These are phyloP conservation scores for Pneumocystis murina DNA, from an alignment of 1,139 yeast genomes.

Conservation along the genomic window DNA sequence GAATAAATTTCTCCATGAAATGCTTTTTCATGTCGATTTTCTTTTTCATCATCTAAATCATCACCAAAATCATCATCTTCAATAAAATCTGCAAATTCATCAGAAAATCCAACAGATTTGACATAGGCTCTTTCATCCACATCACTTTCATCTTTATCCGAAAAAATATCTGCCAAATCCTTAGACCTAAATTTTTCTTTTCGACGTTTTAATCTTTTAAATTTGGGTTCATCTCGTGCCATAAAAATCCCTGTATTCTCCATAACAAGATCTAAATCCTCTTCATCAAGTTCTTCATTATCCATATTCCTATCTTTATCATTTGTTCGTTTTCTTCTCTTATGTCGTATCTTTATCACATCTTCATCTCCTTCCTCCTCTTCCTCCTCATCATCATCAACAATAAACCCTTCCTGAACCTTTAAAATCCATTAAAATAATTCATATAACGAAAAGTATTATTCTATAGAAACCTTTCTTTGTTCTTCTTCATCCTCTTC, in stretches of 20 bases:
- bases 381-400: constrained; percentile 57
- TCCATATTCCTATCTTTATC: constrained; percentile 19
- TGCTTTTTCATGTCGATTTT: constrained; percentile 23
- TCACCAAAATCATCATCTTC: constrained; percentile 94
- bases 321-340: constrained; percentile 16
- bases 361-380: constrained; percentile 53
- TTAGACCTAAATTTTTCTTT: constrained; percentile 22
- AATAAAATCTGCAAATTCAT: constrained; percentile 90
- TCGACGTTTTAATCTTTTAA: constrained; percentile 67
- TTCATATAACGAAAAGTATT: not conserved
- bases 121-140: constrained; percentile 27
- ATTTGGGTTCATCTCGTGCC: constrained; percentile 30
- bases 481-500: constrained; percentile 34
- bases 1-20: constrained; percentile 31
- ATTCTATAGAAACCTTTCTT: constrained; percentile 22
- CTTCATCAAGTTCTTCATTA: constrained; percentile 75
- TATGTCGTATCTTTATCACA: constrained; percentile 30
- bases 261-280: constrained; percentile 78
- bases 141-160: constrained; percentile 52
- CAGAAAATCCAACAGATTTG: constrained; percentile 28
- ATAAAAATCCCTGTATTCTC: constrained; percentile 66
- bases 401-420: constrained; percentile 85
- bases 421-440: constrained; percentile 17
- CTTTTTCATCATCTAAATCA: constrained; percentile 36
- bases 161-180: constrained; percentile 64